These are phyloP conservation scores for Annulohypoxylon maeteangense DNA, from an alignment of 495 filamentous ascomycete species.

Conservation along the genomic window DNA sequence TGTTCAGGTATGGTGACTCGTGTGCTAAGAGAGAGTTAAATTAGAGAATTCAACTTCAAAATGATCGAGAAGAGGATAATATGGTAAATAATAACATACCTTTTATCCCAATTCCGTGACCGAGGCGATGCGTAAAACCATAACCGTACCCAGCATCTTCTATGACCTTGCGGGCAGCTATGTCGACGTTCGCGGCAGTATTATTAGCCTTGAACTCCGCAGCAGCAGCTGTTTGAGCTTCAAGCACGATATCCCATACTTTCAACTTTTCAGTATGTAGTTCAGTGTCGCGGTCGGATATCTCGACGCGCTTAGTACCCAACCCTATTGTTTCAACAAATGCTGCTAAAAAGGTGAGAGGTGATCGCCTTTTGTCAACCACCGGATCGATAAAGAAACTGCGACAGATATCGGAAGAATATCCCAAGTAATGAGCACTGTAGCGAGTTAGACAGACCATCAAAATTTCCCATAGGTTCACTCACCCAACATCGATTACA, in stretches of 20 bases:
- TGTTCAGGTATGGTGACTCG: slow-evolving; percentile 66
- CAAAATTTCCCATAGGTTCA: neutral
- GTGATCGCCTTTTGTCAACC: neutral
- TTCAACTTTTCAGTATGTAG: slow-evolving; percentile 57
- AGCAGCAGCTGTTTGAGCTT: slow-evolving; percentile 61
- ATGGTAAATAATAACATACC: slow-evolving; percentile 35
- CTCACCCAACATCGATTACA: slow-evolving; percentile 66
- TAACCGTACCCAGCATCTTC: slow-evolving; percentile 60
- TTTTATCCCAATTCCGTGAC: slow-evolving; percentile 69
- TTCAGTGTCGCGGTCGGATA: slow-evolving; percentile 2
- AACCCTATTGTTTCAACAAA: slow-evolving; percentile 3
- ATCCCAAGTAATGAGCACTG: slow-evolving; percentile 65
- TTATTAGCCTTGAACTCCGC: slow-evolving; percentile 53
- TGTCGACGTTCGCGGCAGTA: slow-evolving; percentile 63
- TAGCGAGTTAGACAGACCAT: slow-evolving; percentile 19
- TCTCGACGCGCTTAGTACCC: neutral
- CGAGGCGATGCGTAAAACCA: slow-evolving; percentile 66
- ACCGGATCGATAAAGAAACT: slow-evolving; percentile 60
- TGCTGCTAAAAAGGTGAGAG: neutral
- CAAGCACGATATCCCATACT: slow-evolving; percentile 63
- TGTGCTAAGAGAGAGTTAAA: slow-evolving; percentile 49
- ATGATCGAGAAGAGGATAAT: neutral
- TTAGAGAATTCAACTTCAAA: slow-evolving; percentile 1
- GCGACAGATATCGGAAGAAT: slow-evolving; percentile 67
- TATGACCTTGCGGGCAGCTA: slow-evolving; percentile 64